phyloP scores from a whole-genome alignment of 2,329 filamentous ascomycete species.

The Elsinoe batatas region DNA sequence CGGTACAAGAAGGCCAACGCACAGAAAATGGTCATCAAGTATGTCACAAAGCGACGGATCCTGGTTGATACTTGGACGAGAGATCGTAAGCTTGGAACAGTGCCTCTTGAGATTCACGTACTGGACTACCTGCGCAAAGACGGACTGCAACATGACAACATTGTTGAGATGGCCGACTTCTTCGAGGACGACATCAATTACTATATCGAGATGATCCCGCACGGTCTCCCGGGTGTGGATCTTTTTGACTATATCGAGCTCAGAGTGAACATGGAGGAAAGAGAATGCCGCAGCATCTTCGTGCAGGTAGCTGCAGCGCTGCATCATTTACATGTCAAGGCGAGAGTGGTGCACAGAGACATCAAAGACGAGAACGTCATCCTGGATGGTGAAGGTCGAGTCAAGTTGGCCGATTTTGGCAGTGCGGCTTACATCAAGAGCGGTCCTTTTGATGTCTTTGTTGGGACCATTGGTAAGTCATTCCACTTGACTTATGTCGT shows the following conservation, averaged over 20 bases:
- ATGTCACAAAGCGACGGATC: slow-evolving; percentile 93
- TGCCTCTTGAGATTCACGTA: slow-evolving; percentile 94
- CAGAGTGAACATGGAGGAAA: slow-evolving; percentile 90
- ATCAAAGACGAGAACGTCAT: slow-evolving; percentile 99
- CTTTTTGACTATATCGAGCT: slow-evolving; percentile 98
- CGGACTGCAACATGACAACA: slow-evolving; percentile 53
- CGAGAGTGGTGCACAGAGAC: slow-evolving; percentile 87
- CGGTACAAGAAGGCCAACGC: slow-evolving; percentile 63
- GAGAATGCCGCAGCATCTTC: slow-evolving; percentile 90
- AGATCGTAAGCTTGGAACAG: slow-evolving; percentile 83
- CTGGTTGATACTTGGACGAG: slow-evolving; percentile 97
- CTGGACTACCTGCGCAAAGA: slow-evolving; percentile 81
- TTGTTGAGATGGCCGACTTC: slow-evolving; percentile 60
- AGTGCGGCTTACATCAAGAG: slow-evolving; percentile 98
- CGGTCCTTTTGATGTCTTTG: slow-evolving; percentile 96
- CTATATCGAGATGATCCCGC: slow-evolving; percentile 96
- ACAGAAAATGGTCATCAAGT: slow-evolving; percentile 90
- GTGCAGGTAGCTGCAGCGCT: slow-evolving; percentile 83
- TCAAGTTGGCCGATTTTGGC: slow-evolving; percentile 97
- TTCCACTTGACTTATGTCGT: not conserved
- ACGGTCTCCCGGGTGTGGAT: slow-evolving; percentile 94
- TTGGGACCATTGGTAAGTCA: slow-evolving; percentile 84
- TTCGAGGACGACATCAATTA: slow-evolving; percentile 81
- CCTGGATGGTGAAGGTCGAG: slow-evolving; percentile 84
- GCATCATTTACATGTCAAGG: slow-evolving; percentile 82